phyloP scores from a whole-genome alignment of 495 filamentous ascomycete genomes.

The Tuber umbilicatum region DNA sequence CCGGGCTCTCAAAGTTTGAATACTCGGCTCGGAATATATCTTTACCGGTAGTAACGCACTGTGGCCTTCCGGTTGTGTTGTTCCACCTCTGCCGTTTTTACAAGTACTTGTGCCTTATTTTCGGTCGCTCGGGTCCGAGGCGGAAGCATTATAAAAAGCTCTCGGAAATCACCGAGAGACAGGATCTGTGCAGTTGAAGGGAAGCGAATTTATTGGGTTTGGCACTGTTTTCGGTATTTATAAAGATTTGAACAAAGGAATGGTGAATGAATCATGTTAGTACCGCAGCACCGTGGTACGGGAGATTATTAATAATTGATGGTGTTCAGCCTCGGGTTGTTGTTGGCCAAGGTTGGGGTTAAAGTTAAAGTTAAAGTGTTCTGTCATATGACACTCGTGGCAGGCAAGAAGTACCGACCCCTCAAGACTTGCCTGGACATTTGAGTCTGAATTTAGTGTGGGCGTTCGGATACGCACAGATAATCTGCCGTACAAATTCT shows the following conservation, averaged over 20 bases:
- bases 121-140: background rate
- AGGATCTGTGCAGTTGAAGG: background rate
- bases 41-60: background rate
- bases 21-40: background rate
- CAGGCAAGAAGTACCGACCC: too few species aligned
- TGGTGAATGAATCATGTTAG: background rate
- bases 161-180: background rate
- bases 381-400: too few species aligned
- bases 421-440: too few species aligned
- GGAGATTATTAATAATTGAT: background rate
- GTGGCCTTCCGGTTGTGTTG: background rate
- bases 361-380: too few species aligned
- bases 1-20: background rate
- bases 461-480: too few species aligned
- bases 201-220: background rate
- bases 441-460: too few species aligned
- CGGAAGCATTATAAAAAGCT: background rate
- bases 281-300: background rate
- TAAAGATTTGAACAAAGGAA: background rate
- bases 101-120: background rate
- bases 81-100: background rate
- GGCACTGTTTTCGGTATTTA: background rate
- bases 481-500: too few species aligned
- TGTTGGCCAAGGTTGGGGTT: too few species aligned
- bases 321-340: background rate